These are phyloP conservation scores for Botrytis aclada DNA, from an alignment of 2,329 filamentous ascomycete genomes.

Conservation along the genomic window DNA sequence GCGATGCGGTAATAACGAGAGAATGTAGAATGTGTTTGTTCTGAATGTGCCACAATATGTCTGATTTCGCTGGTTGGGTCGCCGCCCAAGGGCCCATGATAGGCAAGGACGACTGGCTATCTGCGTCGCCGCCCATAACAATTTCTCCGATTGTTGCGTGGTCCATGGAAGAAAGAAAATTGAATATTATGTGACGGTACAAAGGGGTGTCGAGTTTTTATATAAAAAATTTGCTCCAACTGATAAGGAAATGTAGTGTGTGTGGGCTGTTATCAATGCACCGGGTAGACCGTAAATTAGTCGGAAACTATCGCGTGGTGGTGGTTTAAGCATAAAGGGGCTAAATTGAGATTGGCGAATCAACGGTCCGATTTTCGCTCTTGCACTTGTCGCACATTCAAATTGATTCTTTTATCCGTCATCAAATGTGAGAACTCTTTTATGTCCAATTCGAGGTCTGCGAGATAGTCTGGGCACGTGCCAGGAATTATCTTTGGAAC, in stretches of 20 bases:
- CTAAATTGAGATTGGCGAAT: constrained; percentile 1
- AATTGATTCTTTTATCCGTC: constrained; percentile 78
- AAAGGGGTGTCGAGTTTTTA: not conserved
- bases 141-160: not conserved
- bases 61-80: not conserved
- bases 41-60: not conserved
- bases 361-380: constrained; percentile 29
- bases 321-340: not conserved
- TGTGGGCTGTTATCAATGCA: constrained; percentile 6
- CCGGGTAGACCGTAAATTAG: not conserved
- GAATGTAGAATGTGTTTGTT: constrained; percentile 10
- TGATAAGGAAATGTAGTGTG: not conserved
- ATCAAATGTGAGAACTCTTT: constrained; percentile 81
- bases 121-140: not conserved
- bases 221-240: not conserved
- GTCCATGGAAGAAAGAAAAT: not conserved
- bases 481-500: constrained; percentile 79
- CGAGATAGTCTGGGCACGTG: constrained; percentile 74
- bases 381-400: constrained; percentile 90
- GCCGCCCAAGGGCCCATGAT: not conserved
- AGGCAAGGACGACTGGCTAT: not conserved
- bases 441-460: constrained; percentile 63
- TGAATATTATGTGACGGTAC: not conserved
- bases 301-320: constrained; percentile 2
- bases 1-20: not conserved